Percentiles rank a stretch among this genome's conserved stretches.
These are phyloP conservation scores for Balakata baccata DNA, from an alignment of 345 rosid genomes.

Conservation along the genomic window DNA sequence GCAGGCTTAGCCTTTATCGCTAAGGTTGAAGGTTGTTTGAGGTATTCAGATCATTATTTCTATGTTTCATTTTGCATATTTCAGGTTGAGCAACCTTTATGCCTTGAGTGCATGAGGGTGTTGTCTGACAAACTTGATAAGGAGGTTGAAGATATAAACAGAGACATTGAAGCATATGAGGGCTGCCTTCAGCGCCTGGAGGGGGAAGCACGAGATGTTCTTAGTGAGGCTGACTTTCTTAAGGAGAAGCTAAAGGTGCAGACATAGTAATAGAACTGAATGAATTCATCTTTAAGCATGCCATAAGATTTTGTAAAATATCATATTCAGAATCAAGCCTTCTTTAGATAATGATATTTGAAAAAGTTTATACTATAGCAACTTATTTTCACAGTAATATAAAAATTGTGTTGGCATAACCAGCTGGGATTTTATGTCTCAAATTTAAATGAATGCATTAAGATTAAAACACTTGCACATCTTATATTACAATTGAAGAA, in stretches of 20 bases:
- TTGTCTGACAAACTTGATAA: constrained; percentile 89
- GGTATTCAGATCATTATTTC: constrained; percentile 1
- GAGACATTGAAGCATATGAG: constrained; percentile 87
- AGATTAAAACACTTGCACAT: constrained; percentile 13
- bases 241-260: constrained; percentile 80
- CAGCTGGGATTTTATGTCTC: constrained; percentile 27
- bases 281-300: constrained; percentile 12
- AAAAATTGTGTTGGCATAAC: too few species aligned
- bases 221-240: constrained; percentile 82
- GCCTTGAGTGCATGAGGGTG: constrained; percentile 95
- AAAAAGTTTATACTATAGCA: neutral
- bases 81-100: constrained; percentile 94
- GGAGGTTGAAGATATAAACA: constrained; percentile 90
- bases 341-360: neutral
- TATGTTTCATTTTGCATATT: constrained; percentile 21
- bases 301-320: neutral
- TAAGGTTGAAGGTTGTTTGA: neutral
- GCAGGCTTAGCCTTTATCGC: neutral
- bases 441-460: neutral
- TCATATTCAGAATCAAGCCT: neutral
- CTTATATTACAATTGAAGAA: constrained; percentile 12
- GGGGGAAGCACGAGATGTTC: constrained; percentile 67
- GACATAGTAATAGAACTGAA: neutral
- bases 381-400: neutral
- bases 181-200: constrained; percentile 73